phyloP scores from a whole-genome alignment of 2,329 filamentous ascomycete genomes.

The Epichloe typhina region DNA sequence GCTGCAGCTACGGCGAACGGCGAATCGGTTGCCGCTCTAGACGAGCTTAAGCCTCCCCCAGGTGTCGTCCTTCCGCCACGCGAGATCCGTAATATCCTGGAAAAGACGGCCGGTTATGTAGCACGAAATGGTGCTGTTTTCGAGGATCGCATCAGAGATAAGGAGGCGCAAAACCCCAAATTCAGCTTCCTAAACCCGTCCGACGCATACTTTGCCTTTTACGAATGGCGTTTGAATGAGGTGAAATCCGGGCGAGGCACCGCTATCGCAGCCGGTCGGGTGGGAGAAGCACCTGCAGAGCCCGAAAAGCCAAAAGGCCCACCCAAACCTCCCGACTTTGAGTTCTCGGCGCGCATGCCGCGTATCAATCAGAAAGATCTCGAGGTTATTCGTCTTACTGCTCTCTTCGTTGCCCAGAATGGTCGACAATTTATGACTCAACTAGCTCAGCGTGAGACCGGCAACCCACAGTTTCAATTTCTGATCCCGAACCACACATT shows the following conservation, averaged over 20 bases:
- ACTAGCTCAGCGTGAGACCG: conserved; percentile 73
- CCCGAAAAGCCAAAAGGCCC: conserved; percentile 64
- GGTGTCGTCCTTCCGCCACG: conserved; percentile 82
- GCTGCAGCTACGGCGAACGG: conserved; percentile 32
- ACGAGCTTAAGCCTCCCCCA: conserved; percentile 64
- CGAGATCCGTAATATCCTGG: conserved; percentile 71
- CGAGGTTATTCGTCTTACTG: conserved; percentile 60
- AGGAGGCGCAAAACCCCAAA: conserved; percentile 74
- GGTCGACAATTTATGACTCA: conserved; percentile 85
- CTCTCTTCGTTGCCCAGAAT: conserved; percentile 84
- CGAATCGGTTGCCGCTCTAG: conserved; percentile 38
- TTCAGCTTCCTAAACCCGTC: conserved; percentile 72
- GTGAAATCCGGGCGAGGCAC: conserved; percentile 75
- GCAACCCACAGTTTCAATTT: conserved; percentile 94
- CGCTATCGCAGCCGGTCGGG: conserved; percentile 60
- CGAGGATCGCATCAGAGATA: conserved; percentile 74
- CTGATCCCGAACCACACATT: conserved; percentile 89
- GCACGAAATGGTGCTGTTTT: conserved; percentile 55
- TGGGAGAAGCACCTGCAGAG: conserved; percentile 43
- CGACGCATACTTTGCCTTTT: conserved; percentile 81
- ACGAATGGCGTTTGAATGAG: conserved; percentile 80
- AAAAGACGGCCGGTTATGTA: conserved; percentile 92
- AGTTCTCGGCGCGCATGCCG: conserved; percentile 93
- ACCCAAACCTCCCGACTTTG: conserved; percentile 71
- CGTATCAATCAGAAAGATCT: conserved; percentile 93